Base-by-base conservation (phyloP, 2,329 filamentous ascomycete genomes). In the Diplocarpon rosae region DNA sequence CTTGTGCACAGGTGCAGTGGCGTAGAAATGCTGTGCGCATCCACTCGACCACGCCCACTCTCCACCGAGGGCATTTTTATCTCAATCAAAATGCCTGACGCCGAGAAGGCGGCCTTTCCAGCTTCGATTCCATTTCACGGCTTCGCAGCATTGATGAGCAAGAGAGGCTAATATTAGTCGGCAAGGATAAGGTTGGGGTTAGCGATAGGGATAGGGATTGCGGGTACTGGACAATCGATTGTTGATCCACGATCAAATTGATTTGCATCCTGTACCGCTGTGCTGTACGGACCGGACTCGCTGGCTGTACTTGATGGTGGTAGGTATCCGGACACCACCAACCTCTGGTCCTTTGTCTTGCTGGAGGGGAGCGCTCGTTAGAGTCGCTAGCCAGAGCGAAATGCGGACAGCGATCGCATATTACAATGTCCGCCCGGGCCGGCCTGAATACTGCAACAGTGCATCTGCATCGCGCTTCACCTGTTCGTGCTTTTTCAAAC, bases 91-190 rank as follows among this genome's bases (percentile, higher is more conserved):
- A 24, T 12, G 11, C 30, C 30, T 12, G 3, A 14, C 11, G n/a
- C 3, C n/a, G 30, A 9, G 30, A 32, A 12, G 4, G 30, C n/a
- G 30, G 30, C 30, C 30, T 12, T 14, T 32, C n/a, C 30, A 32
- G 30, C 30, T 24, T 24, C 20, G 20, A 7, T 7, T 24, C 20
- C 20, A 24, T 3, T 32, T 32, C 35, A 20, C 17, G 32, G 35
- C 15, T 16, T 30, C 33, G 29, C 38, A 42, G 39, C 39, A 48
- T 48, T 48, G 46, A 48, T 37, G 33, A 29, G 42, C 46, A 45
- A 48, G 42, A 48, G 42, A 48, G 37, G 34, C 37, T 42, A 48
- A 48, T 48, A 41, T 42, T 46, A 44, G 34, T 13, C 41, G 33
- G 16, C 45, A 39, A 39, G 48, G 46, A 40, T 47, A 32, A 2